phyloP scores from a whole-genome alignment of 2,329 filamentous ascomycete species.

The Fusarium fujikuroi region DNA sequence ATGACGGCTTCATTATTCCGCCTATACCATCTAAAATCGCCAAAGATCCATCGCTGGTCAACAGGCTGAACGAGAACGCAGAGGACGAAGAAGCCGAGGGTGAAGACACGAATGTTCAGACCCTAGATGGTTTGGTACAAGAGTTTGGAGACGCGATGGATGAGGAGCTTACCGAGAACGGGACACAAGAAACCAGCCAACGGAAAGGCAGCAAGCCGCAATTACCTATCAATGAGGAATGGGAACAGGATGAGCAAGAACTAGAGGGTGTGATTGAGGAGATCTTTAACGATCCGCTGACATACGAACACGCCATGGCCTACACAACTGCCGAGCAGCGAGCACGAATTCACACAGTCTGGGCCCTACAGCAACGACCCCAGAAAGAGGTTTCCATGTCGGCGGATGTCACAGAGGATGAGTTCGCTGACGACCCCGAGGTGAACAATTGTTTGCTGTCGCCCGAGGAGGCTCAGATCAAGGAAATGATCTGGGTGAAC shows the following conservation, averaged over 20 bases:
- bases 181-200: constrained; percentile 34
- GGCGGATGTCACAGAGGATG: constrained; percentile 77
- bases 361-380: constrained; percentile 61
- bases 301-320: constrained; percentile 64
- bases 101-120: constrained; percentile 42
- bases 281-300: constrained; percentile 72
- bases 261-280: constrained; percentile 77
- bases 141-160: constrained; percentile 58
- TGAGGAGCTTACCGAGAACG: constrained; percentile 39
- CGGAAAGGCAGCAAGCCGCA: constrained; percentile 52
- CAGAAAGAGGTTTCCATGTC: constrained; percentile 65
- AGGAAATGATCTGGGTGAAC: constrained; percentile 93
- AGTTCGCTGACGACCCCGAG: constrained; percentile 91
- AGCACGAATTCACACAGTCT: constrained; percentile 63
- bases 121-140: constrained; percentile 55
- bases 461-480: constrained; percentile 79
- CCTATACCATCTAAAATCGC: constrained; percentile 56
- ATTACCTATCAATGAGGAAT: constrained; percentile 69
- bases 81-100: constrained; percentile 22
- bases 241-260: constrained; percentile 70
- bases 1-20: constrained; percentile 76
- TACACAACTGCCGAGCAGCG: constrained; percentile 68
- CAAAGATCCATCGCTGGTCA: constrained; percentile 46
- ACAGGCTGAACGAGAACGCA: constrained; percentile 24
- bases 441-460: constrained; percentile 82